These are phyloP conservation scores for Chaetomium strumarium DNA, from an alignment of 2,329 filamentous ascomycete genomes.

Conservation along the genomic window DNA sequence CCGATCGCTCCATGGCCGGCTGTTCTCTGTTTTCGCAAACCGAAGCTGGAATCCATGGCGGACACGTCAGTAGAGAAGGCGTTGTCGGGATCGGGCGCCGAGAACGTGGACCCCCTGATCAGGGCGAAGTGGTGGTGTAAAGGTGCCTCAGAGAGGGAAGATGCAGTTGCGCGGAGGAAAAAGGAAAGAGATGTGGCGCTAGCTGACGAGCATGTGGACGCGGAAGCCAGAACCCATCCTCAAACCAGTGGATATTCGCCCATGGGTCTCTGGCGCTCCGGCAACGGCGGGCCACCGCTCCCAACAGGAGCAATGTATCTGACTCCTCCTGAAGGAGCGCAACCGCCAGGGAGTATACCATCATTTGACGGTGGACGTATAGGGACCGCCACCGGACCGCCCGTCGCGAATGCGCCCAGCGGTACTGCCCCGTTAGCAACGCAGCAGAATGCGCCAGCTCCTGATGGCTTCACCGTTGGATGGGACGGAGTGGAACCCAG, in stretches of 20 bases:
- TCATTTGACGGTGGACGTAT: conserved; percentile 51
- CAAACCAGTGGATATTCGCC: conserved; percentile 48
- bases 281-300: conserved; percentile 35
- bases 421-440: conserved; percentile 36
- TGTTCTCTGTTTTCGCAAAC: conserved; percentile 26
- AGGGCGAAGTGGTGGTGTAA: conserved; percentile 46
- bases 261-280: conserved; percentile 44
- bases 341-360: conserved; percentile 47
- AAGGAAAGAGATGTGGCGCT: conserved; percentile 42
- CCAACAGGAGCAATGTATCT: conserved; percentile 56
- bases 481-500: conserved; percentile 42
- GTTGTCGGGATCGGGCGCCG: conserved; percentile 34
- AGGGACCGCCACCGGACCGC: conserved; percentile 46
- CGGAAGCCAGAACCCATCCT: conserved; percentile 35
- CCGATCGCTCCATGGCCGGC: conserved; percentile 50
- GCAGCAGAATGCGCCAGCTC: conserved; percentile 23
- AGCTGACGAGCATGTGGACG: conserved; percentile 38
- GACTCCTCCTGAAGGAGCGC: conserved; percentile 63
- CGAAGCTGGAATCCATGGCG: conserved; percentile 27
- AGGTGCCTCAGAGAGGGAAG: conserved; percentile 40
- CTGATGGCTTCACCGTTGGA: conserved; percentile 32
- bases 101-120: conserved; percentile 44
- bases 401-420: conserved; percentile 24
- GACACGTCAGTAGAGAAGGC: conserved; percentile 35
- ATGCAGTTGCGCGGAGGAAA: conserved; percentile 42